Evolutionary conservation across 768 basidiomycete genomes (phyloP).

Genomic region (Suillus subaureus): DNA sequence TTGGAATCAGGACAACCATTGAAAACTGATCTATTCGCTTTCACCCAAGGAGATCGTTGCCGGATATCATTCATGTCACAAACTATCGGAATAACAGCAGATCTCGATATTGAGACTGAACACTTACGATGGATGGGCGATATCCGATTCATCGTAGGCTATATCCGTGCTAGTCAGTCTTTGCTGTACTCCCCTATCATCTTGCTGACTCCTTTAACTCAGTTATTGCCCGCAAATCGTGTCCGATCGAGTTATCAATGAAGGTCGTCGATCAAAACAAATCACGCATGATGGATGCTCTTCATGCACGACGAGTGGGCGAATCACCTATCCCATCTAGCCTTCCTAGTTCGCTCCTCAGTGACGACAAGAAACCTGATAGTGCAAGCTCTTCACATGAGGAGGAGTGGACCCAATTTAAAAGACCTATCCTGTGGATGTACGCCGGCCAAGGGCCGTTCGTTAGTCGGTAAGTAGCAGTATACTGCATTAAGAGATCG

Average conservation of each 20-base stretch:
- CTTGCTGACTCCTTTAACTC: background rate
- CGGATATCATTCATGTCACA: conserved; percentile 84
- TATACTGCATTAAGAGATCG: conserved; percentile 1
- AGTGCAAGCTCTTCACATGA: conserved; percentile 44
- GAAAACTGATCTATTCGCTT: conserved; percentile 74
- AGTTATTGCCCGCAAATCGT: conserved; percentile 66
- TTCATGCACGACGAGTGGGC: conserved; percentile 41
- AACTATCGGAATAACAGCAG: conserved; percentile 82
- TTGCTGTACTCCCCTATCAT: background rate
- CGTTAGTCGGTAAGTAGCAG: conserved; percentile 54
- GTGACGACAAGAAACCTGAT: conserved; percentile 18
- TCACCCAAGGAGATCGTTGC: conserved; percentile 66
- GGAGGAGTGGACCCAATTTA: conserved; percentile 73
- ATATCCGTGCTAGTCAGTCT: conserved; percentile 64
- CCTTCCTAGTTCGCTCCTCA: conserved; percentile 11
- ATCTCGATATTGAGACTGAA: conserved; percentile 83
- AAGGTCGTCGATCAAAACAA: conserved; percentile 75
- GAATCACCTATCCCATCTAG: conserved; percentile 14
- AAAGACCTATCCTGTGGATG: conserved; percentile 67
- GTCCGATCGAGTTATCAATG: conserved; percentile 69
- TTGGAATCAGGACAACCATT: conserved; percentile 61
- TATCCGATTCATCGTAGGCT: conserved; percentile 73
- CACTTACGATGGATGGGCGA: conserved; percentile 87
- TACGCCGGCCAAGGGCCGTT: conserved; percentile 83
- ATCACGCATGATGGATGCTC: conserved; percentile 59